A percentile compares a stretch with the other conserved stretches of the same genome.
Conservation (phyloP, 495 filamentous ascomycete species). For the Daldinia vernicosa region DNA sequence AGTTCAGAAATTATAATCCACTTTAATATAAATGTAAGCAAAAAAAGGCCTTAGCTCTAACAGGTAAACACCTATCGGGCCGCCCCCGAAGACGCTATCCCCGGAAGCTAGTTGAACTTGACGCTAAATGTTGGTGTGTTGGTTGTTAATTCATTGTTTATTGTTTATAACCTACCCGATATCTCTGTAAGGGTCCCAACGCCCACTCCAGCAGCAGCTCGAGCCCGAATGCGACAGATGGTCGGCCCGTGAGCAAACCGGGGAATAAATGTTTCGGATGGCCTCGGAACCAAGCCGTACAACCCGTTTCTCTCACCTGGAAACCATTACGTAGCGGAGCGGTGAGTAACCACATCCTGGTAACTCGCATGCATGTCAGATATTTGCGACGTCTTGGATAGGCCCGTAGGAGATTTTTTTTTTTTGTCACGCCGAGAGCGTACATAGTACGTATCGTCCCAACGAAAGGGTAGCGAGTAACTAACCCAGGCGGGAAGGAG, state of each 20-base stretch:
- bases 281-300: background rate
- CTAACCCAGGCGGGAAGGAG: background rate
- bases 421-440: background rate
- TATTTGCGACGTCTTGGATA: conserved; percentile 1
- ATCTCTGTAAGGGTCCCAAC: background rate
- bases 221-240: background rate
- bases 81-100: background rate
- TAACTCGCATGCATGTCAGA: background rate
- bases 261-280: conserved; percentile 1
- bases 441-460: background rate
- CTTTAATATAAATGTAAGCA: background rate
- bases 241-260: conserved; percentile 2
- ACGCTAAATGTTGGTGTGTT: background rate
- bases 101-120: background rate
- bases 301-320: background rate
- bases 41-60: background rate
- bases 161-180: background rate
- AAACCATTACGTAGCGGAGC: conserved; percentile 1
- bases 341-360: background rate
- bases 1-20: background rate
- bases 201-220: background rate
- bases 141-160: background rate
- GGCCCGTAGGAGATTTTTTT: background rate
- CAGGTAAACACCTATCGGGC: background rate
- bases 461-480: background rate